Conservation (phyloP, 371 early-diverging fungal genomes). For the Apophysomyces ossiformis region DNA sequence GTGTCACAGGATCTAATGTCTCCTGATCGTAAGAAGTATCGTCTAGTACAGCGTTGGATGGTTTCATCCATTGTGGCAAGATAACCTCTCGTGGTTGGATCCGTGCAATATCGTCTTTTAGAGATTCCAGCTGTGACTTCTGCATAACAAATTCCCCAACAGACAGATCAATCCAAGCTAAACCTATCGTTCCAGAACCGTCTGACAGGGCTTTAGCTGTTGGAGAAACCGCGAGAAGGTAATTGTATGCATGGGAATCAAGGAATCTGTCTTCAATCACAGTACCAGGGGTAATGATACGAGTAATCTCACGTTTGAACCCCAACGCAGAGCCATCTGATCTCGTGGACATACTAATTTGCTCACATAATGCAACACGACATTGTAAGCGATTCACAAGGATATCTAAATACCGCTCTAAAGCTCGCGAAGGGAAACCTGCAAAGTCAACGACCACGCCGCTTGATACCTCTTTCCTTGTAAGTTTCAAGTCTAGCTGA, state of each 20-base stretch:
- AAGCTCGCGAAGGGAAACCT: slow-evolving; percentile 74
- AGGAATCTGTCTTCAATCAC: slow-evolving; percentile 76
- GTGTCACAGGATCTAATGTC: slow-evolving; percentile 24
- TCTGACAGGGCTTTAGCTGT: slow-evolving; percentile 2
- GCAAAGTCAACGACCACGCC: slow-evolving; percentile 66
- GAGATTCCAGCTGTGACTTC: slow-evolving; percentile 43
- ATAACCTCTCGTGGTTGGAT: slow-evolving; percentile 88
- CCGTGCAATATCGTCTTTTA: slow-evolving; percentile 77
- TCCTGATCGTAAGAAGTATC: slow-evolving; percentile 21
- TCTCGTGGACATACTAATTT: slow-evolving; percentile 55
- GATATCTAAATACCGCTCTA: slow-evolving; percentile 79
- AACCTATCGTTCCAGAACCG: slow-evolving; percentile 49
- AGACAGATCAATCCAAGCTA: slow-evolving; percentile 92
- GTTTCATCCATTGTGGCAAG: slow-evolving; percentile 44
- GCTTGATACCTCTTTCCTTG: slow-evolving; percentile 50
- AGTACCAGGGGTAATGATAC: slow-evolving; percentile 91
- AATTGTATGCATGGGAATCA: slow-evolving; percentile 67
- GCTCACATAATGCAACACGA: slow-evolving; percentile 89
- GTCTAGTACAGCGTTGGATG: slow-evolving; percentile 13
- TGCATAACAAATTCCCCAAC: slow-evolving; percentile 89
- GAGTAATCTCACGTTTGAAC: slow-evolving; percentile 70
- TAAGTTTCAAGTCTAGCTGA: slow-evolving; percentile 72
- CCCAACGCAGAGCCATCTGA: slow-evolving; percentile 43
- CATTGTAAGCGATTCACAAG: slow-evolving; percentile 71
- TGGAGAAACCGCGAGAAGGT: slow-evolving; percentile 61